These are phyloP conservation scores for Rhodotorula sp. DNA, from an alignment of 1,284 basidiomycete genomes.

Conservation along the genomic window DNA sequence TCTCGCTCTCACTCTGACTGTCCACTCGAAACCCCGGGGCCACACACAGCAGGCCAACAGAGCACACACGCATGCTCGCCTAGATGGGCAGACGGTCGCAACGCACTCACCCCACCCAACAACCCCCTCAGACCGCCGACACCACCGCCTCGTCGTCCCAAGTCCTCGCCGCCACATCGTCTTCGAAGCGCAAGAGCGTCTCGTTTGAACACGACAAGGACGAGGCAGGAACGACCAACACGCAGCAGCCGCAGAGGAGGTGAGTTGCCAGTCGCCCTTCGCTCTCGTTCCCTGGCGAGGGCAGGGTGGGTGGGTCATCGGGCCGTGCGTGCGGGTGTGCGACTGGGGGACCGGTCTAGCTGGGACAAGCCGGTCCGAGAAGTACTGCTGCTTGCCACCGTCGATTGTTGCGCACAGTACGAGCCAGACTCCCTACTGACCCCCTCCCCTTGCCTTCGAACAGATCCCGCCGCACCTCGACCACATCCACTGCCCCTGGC, in stretches of 20 bases:
- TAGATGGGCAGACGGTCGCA: too few relatives aligned
- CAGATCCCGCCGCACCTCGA: constrained; percentile 21
- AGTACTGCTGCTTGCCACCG: neutral
- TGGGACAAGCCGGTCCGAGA: neutral
- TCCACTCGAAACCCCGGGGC: too few relatives aligned
- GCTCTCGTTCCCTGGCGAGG: neutral
- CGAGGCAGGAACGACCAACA: neutral
- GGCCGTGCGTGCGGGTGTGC: neutral
- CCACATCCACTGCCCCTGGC: neutral
- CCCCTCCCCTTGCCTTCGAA: neutral
- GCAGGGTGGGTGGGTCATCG: too few relatives aligned
- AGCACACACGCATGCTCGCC: too few relatives aligned
- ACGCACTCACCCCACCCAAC: too few relatives aligned
- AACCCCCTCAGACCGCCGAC: neutral
- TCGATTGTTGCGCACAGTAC: neutral
- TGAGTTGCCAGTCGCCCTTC: neutral
- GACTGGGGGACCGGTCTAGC: neutral
- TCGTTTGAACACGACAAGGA: neutral
- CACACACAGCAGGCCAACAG: too few relatives aligned
- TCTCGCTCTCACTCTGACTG: too few relatives aligned
- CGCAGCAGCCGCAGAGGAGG: constrained; percentile 5
- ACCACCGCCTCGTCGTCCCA: neutral
- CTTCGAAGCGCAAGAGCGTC: constrained; percentile 12
- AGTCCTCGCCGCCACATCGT: neutral
- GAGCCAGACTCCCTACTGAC: neutral